Evolutionary conservation across 176 grass and related monocot species (phyloP).

Genomic region (Pontederia crassipes): DNA sequence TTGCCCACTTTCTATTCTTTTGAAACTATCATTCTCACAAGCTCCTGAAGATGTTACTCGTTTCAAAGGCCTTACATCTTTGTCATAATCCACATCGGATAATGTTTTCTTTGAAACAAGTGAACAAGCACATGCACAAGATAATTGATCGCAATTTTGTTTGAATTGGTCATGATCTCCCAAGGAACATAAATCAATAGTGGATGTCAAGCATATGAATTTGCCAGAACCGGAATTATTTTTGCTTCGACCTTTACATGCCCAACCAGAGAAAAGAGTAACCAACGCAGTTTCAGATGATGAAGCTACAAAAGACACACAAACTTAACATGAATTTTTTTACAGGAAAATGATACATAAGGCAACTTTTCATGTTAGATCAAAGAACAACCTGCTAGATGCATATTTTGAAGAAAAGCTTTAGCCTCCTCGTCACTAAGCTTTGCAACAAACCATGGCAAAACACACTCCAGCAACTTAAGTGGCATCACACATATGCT

Average conservation of each 20-base stretch:
- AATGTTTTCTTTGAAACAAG: conserved; percentile 24
- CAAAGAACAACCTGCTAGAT: conserved; percentile 35
- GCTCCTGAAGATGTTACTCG: conserved; percentile 32
- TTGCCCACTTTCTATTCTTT: conserved; percentile 21
- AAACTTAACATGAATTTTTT: background rate
- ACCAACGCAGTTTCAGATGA: conserved; percentile 62
- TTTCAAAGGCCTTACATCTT: conserved; percentile 40
- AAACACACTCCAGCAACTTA: conserved; percentile 56
- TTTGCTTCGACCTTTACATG: conserved; percentile 53
- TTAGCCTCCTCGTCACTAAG: conserved; percentile 44
- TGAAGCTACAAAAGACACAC: conserved; percentile 43
- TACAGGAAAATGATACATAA: background rate
- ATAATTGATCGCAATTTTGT: conserved; percentile 18
- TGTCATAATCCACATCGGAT: conserved; percentile 27
- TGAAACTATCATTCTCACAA: conserved; percentile 25
- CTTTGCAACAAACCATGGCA: conserved; percentile 73
- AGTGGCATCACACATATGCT: conserved; percentile 70
- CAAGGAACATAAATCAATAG: background rate
- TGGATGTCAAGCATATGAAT: conserved; percentile 43
- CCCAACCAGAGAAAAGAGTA: conserved; percentile 78
- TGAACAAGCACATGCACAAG: conserved; percentile 24
- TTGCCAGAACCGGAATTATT: conserved; percentile 38
- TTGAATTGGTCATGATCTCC: conserved; percentile 19
- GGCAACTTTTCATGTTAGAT: background rate
- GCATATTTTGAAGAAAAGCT: conserved; percentile 81